Evolutionary conservation across 2,329 filamentous ascomycete genomes (phyloP), one percentile per base, ranked within the genome.

Genomic region (Monilinia fructigena): DNA sequence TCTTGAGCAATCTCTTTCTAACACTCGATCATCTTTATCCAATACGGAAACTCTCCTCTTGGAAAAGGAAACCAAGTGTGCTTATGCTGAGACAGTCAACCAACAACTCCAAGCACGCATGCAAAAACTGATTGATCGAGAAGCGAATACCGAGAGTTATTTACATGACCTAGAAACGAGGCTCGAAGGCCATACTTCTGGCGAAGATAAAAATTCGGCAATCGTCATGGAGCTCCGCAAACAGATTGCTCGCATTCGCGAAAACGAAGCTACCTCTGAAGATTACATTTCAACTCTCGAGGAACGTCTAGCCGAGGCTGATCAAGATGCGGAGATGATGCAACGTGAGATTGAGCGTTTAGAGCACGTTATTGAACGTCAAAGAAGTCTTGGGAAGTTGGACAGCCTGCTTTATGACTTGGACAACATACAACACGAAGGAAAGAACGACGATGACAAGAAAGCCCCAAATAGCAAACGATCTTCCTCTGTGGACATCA

Each of bases 251-350:
- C 89, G 94, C 53, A 86, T 93, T 20, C 88, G 93, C 59, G 95
- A 97, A 74, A 97, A 93, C 72, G 95, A 99, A 79, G 86, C 89
- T 4, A 89, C 90, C 50, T 93, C 89, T 72, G 95, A 99, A 77
- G 95, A 98, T 71, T 99, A 99, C 77, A 98, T 99, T 63, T 96
- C 94, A 0, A 98, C 93, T 0, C 82, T 99, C 14, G 95, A 99
- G 76, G 95, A 98, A 79, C 90, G 94, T 28, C 85, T 99, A 11
- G 95, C 95, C 0, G 95, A 99, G 78, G 90, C 94, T 2, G 95
- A 99, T 74, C 94, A 98, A 77, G 95, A 99, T 76, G 88, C 92
- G 70, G 95, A 98, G 77, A 81, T 97, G 68, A 97, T 99, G 94
- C 93, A 97, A 77, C 91, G 94, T 47, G 95, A 99, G 75, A 91